These are phyloP conservation scores for Verticillium albo-atrum DNA, from an alignment of 2,329 filamentous ascomycete species.

Conservation along the genomic window DNA sequence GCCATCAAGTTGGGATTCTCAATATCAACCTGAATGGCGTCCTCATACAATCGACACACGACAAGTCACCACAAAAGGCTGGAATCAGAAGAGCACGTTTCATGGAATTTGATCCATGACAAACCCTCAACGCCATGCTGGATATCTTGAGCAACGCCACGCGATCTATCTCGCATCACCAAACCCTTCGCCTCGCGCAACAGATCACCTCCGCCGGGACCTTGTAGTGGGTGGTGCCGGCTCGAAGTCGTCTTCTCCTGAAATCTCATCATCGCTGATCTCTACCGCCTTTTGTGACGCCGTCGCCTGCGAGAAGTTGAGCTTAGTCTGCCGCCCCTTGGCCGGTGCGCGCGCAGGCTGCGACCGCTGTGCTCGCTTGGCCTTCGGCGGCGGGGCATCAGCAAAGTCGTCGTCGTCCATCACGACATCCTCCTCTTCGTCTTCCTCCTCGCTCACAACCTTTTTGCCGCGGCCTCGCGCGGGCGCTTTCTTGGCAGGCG, in stretches of 20 bases:
- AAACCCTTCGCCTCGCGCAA: background rate
- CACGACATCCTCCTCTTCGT: conserved; percentile 19
- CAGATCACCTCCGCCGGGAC: conserved; percentile 8
- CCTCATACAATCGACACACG: background rate
- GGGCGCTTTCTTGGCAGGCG: conserved; percentile 39
- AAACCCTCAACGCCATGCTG: conserved; percentile 1
- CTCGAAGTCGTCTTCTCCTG: conserved; percentile 58
- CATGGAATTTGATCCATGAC: conserved; percentile 6
- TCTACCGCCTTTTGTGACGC: conserved; percentile 46
- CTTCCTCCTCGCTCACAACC: conserved; percentile 47
- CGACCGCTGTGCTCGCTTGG: conserved; percentile 16
- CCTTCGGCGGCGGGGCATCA: background rate
- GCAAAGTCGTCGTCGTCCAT: conserved; percentile 6
- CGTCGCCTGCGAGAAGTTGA: conserved; percentile 44
- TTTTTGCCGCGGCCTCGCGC: conserved; percentile 36
- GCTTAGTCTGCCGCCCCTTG: conserved; percentile 39
- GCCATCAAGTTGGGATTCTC: no score
- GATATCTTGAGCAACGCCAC: background rate
- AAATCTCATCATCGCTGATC: conserved; percentile 63
- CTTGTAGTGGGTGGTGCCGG: conserved; percentile 33
- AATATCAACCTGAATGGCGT: background rate
- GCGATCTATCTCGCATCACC: background rate
- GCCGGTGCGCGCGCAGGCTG: conserved; percentile 20
- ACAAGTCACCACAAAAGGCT: background rate
- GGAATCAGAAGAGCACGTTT: background rate